Evolutionary conservation across 805 yeast species (phyloP), one percentile per base, ranked within the genome.

Genomic region (Ogataea naganishii): DNA sequence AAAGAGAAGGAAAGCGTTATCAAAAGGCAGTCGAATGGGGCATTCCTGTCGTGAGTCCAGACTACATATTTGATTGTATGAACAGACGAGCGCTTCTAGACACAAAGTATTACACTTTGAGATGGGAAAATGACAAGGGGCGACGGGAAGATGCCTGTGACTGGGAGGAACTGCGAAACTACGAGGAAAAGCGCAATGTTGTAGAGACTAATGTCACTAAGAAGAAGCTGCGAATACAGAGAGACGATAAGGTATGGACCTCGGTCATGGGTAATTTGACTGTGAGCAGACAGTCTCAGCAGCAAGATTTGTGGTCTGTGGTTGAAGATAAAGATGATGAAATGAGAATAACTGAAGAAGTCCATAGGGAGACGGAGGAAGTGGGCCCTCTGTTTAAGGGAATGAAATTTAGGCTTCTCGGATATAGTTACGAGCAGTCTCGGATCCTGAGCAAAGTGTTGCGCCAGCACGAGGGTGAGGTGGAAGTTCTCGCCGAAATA

Each of bases 21-120:
- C 54, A 54, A 11, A 69, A 69, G 43, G 75, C 75, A 3, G 23
- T 62, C 2, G 71, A 69, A 43, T 69, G 76, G 76, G 53, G 55
- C 8, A 64, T 64, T 4, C 72, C 73, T 2, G 62, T 62, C 2
- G 63, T 69, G 18, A 73, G 69, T 42, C 76, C 77, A 0, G 43
- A 60, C 21, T 70, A 70, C 69, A 49, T 72, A 4, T 45, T 54
- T 18, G 75, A 72, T 44, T 56, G 67, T 32, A 43, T 62, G 12
- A 43, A 51, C 15, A 54, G 76, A 27, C 64, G 64, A 3, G 69
- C 70, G 1, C 53, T 64, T 3, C 40, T 71, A 14, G 58, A 57
- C 18, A 47, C 53, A 27, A 46, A 53, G 7, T 64, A 60, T 38
- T 72, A 71, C 40, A 37, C 42, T n/a, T 36, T 68, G 14, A 19